Evolutionary conservation across 2,329 filamentous ascomycete species (phyloP).

Genomic region (Cladophialophora chaetospira): DNA sequence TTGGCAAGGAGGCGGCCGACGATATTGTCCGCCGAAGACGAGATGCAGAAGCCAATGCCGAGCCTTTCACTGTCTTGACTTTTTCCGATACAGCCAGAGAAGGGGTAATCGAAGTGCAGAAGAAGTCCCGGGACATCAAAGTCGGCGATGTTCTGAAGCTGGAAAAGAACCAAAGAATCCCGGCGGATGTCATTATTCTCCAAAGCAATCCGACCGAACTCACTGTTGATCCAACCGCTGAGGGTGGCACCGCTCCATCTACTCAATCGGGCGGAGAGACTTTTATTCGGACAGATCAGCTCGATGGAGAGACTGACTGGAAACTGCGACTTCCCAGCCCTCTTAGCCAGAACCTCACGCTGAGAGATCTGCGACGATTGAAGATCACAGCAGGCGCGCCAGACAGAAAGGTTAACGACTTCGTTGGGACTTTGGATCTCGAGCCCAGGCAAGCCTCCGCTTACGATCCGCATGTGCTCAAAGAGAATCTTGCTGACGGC

Average conservation of each 20-base stretch:
- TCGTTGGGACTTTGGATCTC: constrained; percentile 84
- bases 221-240: constrained; percentile 34
- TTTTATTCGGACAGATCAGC: constrained; percentile 94
- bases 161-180: constrained; percentile 86
- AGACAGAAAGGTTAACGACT: constrained; percentile 92
- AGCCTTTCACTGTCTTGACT: constrained; percentile 76
- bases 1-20: constrained; percentile 94
- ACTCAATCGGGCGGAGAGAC: constrained; percentile 66
- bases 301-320: constrained; percentile 98
- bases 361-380: constrained; percentile 68
- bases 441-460: constrained; percentile 55
- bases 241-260: constrained; percentile 13
- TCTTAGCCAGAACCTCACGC: constrained; percentile 75
- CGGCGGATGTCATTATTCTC: constrained; percentile 89
- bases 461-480: constrained; percentile 49
- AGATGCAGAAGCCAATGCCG: constrained; percentile 92
- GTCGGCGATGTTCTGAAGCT: constrained; percentile 96
- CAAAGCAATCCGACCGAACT: constrained; percentile 67
- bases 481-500: constrained; percentile 32
- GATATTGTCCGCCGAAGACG: constrained; percentile 83
- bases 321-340: constrained; percentile 87
- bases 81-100: constrained; percentile 49
- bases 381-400: constrained; percentile 83
- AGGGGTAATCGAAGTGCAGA: constrained; percentile 62
- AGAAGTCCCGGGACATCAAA: constrained; percentile 83